A percentile compares a stretch with the other conserved stretches of the same genome.
phyloP scores from a whole-genome alignment of 805 yeast genomes.

The Candida glaebosa region DNA sequence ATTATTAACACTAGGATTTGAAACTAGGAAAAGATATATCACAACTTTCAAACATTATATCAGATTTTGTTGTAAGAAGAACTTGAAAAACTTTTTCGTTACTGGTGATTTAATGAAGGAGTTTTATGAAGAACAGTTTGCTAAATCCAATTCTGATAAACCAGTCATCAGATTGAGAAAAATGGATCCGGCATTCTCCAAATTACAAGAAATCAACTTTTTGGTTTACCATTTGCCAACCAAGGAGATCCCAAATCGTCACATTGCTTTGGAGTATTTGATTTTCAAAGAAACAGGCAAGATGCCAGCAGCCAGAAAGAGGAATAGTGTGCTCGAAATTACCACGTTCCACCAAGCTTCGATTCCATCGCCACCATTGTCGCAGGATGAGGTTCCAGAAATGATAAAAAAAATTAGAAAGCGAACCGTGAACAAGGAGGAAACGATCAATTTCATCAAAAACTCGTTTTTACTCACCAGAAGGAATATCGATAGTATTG shows the following conservation, averaged over 20 bases:
- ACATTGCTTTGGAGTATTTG: conserved; percentile 12
- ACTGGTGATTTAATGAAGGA: conserved; percentile 14
- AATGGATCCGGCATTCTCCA: conserved; percentile 15
- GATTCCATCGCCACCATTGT: conserved; percentile 4
- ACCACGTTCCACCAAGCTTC: neutral
- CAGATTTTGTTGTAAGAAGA: conserved; percentile 12
- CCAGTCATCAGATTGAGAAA: conserved; percentile 13
- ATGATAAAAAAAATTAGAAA: neutral
- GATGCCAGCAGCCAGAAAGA: conserved; percentile 1
- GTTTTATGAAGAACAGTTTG: conserved; percentile 14
- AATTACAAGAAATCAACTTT: conserved; percentile 14
- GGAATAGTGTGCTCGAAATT: too few species aligned
- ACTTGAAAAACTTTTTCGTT: conserved; percentile 11
- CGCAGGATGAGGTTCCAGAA: conserved; percentile 2
- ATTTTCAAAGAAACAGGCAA: conserved; percentile 9
- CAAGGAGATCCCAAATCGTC: conserved; percentile 13
- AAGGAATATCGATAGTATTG: conserved; percentile 4
- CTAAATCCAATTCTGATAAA: conserved; percentile 9
- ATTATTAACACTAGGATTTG: conserved; percentile 12
- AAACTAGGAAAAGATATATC: conserved; percentile 14
- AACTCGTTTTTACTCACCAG: conserved; percentile 3
- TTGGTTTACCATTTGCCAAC: conserved; percentile 12
- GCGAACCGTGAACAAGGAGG: conserved; percentile 1
- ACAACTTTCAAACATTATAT: conserved; percentile 15
- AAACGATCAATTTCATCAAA: conserved; percentile 2